Evolutionary conservation across 1,284 basidiomycete species (phyloP), one percentile per base, ranked within the genome.

Genomic region (Leccinum proximum): DNA sequence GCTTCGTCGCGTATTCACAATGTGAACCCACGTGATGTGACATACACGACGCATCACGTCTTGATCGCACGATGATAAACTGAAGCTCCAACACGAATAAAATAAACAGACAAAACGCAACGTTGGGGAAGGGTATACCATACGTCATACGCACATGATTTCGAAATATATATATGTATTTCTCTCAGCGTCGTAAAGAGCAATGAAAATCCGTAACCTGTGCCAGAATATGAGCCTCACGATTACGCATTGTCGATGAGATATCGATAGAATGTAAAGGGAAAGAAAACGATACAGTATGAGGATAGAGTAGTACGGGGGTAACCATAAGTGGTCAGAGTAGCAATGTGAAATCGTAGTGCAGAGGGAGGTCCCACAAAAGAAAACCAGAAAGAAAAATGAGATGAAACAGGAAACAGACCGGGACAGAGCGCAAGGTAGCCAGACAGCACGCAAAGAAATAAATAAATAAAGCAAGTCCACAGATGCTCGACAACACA

Each of bases 21-120:
- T 50, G 62, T 54, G 60, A 64, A 22, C 1, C 0, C 67, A 74
- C 70, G 67, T 73, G 72, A 66, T 42, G 74, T 75, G 67, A 76
- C 69, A 60, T 8, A 65, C 74, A 65, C 74, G 73, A 67, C n/a
- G 2, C 7, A 63, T 73, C 72, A 73, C 72, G 1, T 18, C 13
- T 33, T 26, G 4, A 14, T 11, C 11, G 38, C 38, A 40, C 6
- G 38, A 40, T 14, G 40, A 38, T 10, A 58, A 42, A 8, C 40
- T 14, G 14, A 42, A 16, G 8, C 14, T 42, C 14, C 40, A 42
- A 14, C 8, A 16, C 40, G 13, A 38, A 40, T 40, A 40, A 40
- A n/a, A 45, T 45, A 18, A n/a, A 48, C 45, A 48, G n/a, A 45
- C 16, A 45, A 45, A n/a, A 40, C 42, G 42, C 13, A 30, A 30